Percentiles rank a stretch among this genome's conserved stretches.
These are phyloP conservation scores for Boletus semigastroideus DNA, from an alignment of 1,284 basidiomycete species.

Conservation along the genomic window DNA sequence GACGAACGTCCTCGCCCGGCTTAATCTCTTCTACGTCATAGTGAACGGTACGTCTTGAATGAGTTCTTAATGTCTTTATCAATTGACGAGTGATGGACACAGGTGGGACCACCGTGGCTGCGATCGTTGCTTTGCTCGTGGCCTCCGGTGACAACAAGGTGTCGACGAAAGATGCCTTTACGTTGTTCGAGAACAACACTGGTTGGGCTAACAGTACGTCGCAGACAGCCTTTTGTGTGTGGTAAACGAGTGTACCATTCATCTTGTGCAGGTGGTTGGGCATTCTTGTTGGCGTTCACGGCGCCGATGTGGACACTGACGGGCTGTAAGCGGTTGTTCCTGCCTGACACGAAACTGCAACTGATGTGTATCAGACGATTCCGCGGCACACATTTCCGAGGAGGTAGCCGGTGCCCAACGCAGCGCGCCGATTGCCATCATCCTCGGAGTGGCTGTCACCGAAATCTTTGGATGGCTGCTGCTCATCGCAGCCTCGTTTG, in stretches of 20 bases:
- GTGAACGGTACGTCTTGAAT: slow-evolving; percentile 49
- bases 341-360: not conserved
- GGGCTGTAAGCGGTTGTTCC: slow-evolving; percentile 51
- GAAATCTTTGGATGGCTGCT: slow-evolving; percentile 63
- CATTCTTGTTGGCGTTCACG: slow-evolving; percentile 70
- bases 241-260: not conserved
- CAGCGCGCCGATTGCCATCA: slow-evolving; percentile 76
- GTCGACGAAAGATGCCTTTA: slow-evolving; percentile 67
- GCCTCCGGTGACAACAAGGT: slow-evolving; percentile 55
- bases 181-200: slow-evolving; percentile 67
- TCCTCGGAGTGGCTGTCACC: slow-evolving; percentile 61
- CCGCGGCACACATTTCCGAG: slow-evolving; percentile 77
- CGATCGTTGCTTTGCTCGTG: slow-evolving; percentile 59
- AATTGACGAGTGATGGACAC: slow-evolving; percentile 6
- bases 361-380: slow-evolving; percentile 52
- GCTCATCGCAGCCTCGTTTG: slow-evolving; percentile 64
- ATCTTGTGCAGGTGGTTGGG: slow-evolving; percentile 56
- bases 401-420: slow-evolving; percentile 66
- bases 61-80: not conserved
- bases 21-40: slow-evolving; percentile 68
- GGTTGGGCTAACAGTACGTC: slow-evolving; percentile 60
- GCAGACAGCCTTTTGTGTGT: not conserved
- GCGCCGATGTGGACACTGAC: slow-evolving; percentile 79
- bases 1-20: slow-evolving; percentile 60
- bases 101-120: slow-evolving; percentile 61